Evolutionary conservation across 805 yeast genomes (phyloP), one percentile per base, ranked within the genome.

Genomic region (Suhomyces canberraensis): DNA sequence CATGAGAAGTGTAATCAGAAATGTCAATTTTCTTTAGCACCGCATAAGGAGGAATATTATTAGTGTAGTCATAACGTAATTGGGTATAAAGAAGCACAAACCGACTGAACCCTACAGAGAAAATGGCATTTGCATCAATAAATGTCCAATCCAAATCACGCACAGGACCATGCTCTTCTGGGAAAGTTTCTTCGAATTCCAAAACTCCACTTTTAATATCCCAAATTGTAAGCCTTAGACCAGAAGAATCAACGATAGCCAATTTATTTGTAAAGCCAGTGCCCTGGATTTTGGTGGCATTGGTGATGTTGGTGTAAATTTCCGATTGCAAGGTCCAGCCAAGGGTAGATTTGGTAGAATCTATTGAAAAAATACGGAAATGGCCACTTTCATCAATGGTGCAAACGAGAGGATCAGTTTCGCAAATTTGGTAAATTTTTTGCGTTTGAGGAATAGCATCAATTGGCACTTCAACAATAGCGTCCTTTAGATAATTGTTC

Each of bases 91-190:
- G 61, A 2, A 81, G 53, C 1, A 85, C 84, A 40, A 70, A 66
- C 8, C 75, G 64, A 5, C 69, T 64, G 48, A 87, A 90, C 0
- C 96, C 96, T 25, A 89, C 79, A 0, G 95, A 83, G 20, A 90
- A 64, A 4, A 90, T 76, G 28, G 89, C 83, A 24, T 78, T 46
- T 8, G 58, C 40, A 26, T 59, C 58, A 4, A 64, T 79, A 36
- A 82, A 75, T 0, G 95, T 84, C 97, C 97, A 90, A 60, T 90
- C 97, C 18, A 90, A 66, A 55, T 89, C 96, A 16, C 69, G 58
- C 6, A 89, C 78, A 11, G 41, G 29, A 1, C 72, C 67, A 30
- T 48, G 35, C 3, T 46, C 52, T 4, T 44, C 45, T 1, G 58
- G 54, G 41, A 67, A 74, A 2, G 44, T 38, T 45, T 77, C 79